Evolutionary conservation across 306 rosid genomes (phyloP).

Genomic region (Datisca glomerata): DNA sequence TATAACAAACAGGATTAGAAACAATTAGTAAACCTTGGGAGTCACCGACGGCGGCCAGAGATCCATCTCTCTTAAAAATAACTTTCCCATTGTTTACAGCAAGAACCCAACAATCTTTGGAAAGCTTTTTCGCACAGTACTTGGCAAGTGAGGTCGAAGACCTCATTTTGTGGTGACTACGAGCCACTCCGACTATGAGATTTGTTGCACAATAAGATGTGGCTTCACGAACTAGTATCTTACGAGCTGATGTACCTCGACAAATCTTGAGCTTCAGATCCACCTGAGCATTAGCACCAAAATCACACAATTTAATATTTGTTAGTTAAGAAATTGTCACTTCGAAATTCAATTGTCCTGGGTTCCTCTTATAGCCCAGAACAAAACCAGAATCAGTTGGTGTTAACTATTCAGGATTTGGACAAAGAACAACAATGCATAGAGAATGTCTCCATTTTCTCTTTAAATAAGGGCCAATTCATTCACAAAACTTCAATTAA

Average conservation of each 20-base stretch:
- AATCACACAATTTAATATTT: too few species aligned
- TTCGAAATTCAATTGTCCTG: too few species aligned
- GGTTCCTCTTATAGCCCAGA: too few species aligned
- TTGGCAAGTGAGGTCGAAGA: slow-evolving; percentile 69
- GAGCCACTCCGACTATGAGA: slow-evolving; percentile 63
- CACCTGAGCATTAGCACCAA: slow-evolving; percentile 43
- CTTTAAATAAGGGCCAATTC: too few species aligned
- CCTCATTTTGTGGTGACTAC: slow-evolving; percentile 46
- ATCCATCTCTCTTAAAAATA: slow-evolving; percentile 48
- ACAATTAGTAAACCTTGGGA: slow-evolving; percentile 38
- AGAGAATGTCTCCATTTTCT: too few species aligned
- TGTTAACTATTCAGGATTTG: too few species aligned
- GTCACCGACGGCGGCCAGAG: slow-evolving; percentile 10
- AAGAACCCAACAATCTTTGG: slow-evolving; percentile 51
- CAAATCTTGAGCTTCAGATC: slow-evolving; percentile 87
- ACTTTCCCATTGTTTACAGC: slow-evolving; percentile 80
- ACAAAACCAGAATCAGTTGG: too few species aligned
- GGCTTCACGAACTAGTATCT: slow-evolving; percentile 75
- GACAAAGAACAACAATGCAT: too few species aligned
- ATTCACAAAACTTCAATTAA: too few species aligned
- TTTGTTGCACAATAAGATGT: slow-evolving; percentile 50
- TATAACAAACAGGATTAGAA: background rate
- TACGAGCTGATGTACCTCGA: slow-evolving; percentile 61
- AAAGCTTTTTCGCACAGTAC: slow-evolving; percentile 71
- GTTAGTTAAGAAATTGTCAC: too few species aligned